Base-by-base conservation (phyloP, 73 alveolate genomes). In the Paramecium primaurelia region DNA sequence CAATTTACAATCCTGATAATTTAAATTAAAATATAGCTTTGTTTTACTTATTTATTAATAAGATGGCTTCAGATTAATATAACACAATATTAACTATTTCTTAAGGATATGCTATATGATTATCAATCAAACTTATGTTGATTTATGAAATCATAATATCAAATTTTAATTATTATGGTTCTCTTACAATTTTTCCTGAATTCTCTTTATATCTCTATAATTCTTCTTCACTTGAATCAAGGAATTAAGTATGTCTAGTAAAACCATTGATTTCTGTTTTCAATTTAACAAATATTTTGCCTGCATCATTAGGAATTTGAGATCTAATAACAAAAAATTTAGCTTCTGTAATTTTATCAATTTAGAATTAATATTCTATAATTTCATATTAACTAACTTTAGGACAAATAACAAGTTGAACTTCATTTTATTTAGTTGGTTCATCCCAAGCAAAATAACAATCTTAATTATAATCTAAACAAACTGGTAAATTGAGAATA, bases 201-300 rank as follows among this genome's bases (percentile, higher is more conserved):
- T 37, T 73, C 64, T 73, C 58, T 73, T 73, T 40, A 38, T 73
- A 34, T 73, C 68, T 44, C 40, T 32, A 25, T 16, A 64, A 32
- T 64, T 73, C 87, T 22, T 73, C 87, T 36, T 37, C 59, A 16
- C n/a, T 73, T 37, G 87, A 73, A 73, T 73, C 87, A 3, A 22
- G n/a, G 18, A 73, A 73, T 73, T 37, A 3, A 12, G 59, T 38
- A 73, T 73, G 87, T 18, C 59, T 73, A 6, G 87, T 73, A 34
- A 8, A 73, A 18, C 87, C 59, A 30, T 73, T 44, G 34, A 73
- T 73, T 20, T 73, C 60, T 14, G 26, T 37, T 14, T 32, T 25
- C 16, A 37, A 37, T 73, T 38, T 73, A 0, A 73, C 3, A 16
- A 36, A 12, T 0, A 73, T 73, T 11, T 38, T 37, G 7, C 60